phyloP scores from a whole-genome alignment of 345 rosid species.

The Streptanthus diversifolius region DNA sequence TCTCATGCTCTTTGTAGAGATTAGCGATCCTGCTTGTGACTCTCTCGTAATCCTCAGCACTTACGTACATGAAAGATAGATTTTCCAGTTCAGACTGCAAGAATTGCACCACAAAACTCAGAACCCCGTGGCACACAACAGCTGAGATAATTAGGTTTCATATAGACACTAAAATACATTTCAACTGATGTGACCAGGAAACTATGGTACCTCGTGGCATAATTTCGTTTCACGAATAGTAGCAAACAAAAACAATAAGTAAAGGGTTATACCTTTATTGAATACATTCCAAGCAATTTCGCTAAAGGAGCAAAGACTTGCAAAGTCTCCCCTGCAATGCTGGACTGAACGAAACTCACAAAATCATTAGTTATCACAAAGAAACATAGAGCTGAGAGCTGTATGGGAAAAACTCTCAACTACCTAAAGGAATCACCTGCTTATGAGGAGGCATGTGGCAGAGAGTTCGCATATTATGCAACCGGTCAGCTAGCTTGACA shows the following conservation, averaged over 20 bases:
- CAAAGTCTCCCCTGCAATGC: slow-evolving; percentile 94
- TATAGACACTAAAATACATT: not conserved
- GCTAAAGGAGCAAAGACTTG: slow-evolving; percentile 98
- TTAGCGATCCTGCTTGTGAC: slow-evolving; percentile 79
- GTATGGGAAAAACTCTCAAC: slow-evolving; percentile 11
- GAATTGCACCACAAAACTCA: slow-evolving; percentile 26
- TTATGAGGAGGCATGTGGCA: slow-evolving; percentile 92
- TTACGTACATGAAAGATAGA: slow-evolving; percentile 88
- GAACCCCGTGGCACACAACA: not conserved
- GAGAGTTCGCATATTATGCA: slow-evolving; percentile 98
- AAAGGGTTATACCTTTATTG: slow-evolving; percentile 67
- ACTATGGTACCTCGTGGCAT: not conserved
- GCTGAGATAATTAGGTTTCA: slow-evolving; percentile 3
- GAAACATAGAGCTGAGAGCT: slow-evolving; percentile 9
- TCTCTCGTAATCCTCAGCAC: slow-evolving; percentile 83
- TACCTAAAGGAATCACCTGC: slow-evolving; percentile 56
- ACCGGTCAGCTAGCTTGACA: slow-evolving; percentile 96
- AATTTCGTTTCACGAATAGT: not conserved
- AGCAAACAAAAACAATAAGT: not conserved
- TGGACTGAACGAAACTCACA: slow-evolving; percentile 56
- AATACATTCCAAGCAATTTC: slow-evolving; percentile 94
- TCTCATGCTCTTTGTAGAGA: slow-evolving; percentile 81
- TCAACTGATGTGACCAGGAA: not conserved
- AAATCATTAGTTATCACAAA: slow-evolving; percentile 27
- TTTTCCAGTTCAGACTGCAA: slow-evolving; percentile 98